A percentile compares a stretch with the other conserved stretches of the same genome.
phyloP scores from a whole-genome alignment of 163 green algal genomes.

The Trebouxiophyceae sp. region DNA sequence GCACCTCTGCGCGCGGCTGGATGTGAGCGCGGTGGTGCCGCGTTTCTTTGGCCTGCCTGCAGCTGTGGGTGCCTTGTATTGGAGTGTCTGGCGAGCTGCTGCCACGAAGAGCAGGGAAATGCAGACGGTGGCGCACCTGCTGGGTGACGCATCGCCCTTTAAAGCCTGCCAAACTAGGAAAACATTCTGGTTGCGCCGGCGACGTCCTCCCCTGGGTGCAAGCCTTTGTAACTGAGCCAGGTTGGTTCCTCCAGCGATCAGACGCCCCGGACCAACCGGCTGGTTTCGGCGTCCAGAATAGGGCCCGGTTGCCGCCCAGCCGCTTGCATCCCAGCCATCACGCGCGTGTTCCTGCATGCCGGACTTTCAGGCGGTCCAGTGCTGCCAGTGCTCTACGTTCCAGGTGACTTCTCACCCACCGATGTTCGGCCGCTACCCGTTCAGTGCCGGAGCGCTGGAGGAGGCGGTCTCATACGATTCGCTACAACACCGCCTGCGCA shows the following conservation, averaged over 20 bases:
- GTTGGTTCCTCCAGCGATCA: not conserved
- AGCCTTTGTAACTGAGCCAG: not conserved
- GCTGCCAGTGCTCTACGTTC: slow-evolving; percentile 27
- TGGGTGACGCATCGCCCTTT: no score
- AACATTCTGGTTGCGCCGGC: not conserved
- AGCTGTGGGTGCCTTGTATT: not conserved
- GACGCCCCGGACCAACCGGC: no score
- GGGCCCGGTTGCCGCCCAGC: no score
- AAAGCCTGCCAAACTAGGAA: no score
- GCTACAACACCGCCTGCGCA: not conserved
- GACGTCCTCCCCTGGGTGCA: not conserved
- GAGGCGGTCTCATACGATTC: not conserved
- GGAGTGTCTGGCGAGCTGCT: not conserved
- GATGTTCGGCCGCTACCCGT: not conserved
- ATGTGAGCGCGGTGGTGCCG: not conserved
- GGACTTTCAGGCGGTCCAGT: slow-evolving; percentile 31
- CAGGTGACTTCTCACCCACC: slow-evolving; percentile 5
- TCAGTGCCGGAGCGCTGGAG: not conserved
- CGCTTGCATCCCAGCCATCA: not conserved
- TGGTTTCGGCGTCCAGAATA: no score
- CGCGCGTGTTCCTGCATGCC: slow-evolving; percentile 12
- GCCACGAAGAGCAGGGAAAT: not conserved
- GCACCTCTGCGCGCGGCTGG: slow-evolving; percentile 34
- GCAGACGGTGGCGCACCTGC: no score
- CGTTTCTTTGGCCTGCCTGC: not conserved